Conservation (phyloP, 1,284 basidiomycete species). For the Fistulinella staudtii region DNA sequence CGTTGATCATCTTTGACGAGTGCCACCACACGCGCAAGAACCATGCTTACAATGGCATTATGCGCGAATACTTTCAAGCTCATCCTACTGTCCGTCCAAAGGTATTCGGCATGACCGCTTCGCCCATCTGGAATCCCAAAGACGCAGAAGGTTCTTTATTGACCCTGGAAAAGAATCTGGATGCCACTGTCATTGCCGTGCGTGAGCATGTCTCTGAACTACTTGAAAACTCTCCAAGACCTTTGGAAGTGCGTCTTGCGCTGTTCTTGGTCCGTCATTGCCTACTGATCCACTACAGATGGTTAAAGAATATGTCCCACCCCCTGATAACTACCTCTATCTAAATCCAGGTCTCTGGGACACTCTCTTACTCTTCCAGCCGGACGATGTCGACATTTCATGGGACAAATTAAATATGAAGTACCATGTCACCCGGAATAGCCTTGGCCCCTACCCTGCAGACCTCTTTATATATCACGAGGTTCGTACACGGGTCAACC, state of each 20-base stretch:
- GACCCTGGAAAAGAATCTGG: slow-evolving; percentile 66
- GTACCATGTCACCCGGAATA: slow-evolving; percentile 54
- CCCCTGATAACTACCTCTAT: slow-evolving; percentile 51
- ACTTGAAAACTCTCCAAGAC: slow-evolving; percentile 54
- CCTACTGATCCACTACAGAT: slow-evolving; percentile 37
- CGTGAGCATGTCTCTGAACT: slow-evolving; percentile 64
- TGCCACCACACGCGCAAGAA: slow-evolving; percentile 77
- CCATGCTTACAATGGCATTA: slow-evolving; percentile 77
- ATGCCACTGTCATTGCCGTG: slow-evolving; percentile 72
- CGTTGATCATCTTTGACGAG: slow-evolving; percentile 79
- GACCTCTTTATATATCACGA: slow-evolving; percentile 62
- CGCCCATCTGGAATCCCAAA: slow-evolving; percentile 74
- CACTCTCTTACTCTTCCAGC: slow-evolving; percentile 47
- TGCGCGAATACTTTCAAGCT: slow-evolving; percentile 69
- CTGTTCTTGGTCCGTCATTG: not conserved
- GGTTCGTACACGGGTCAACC: slow-evolving; percentile 45
- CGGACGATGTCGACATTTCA: slow-evolving; percentile 42
- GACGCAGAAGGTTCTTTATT: slow-evolving; percentile 56
- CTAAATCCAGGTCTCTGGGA: slow-evolving; percentile 52
- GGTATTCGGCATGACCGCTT: slow-evolving; percentile 87
- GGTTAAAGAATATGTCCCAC: slow-evolving; percentile 51
- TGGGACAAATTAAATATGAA: slow-evolving; percentile 56
- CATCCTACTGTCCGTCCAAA: slow-evolving; percentile 55
- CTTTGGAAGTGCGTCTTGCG: slow-evolving; percentile 51
- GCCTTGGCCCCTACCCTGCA: slow-evolving; percentile 51